Base-by-base conservation (phyloP, 2,329 filamentous ascomycete species). In the Calonectria pteridis region DNA sequence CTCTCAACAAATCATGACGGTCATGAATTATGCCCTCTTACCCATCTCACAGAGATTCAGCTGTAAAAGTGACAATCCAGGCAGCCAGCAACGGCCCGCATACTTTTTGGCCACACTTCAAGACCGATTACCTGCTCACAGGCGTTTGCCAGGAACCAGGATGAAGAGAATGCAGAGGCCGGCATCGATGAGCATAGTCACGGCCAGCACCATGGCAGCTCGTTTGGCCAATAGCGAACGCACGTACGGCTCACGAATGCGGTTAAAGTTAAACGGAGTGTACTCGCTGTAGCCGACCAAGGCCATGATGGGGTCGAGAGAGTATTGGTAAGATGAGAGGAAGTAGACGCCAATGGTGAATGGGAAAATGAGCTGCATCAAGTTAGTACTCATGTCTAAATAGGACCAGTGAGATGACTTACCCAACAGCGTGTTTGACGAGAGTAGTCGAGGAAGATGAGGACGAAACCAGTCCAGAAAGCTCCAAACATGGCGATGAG, bases 241-340 rank as follows among this genome's bases (percentile, higher is more conserved):
- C 69, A 99, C 94, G 82, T 97, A 99, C 0, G 95, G 94, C 85
- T 99, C 97, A 69, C 94, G 92, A 76, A 98, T 95, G 50, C 92
- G 91, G 29, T 94, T 94, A 87, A 97, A 98, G 84, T 93, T 94
- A 89, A 98, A 96, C 65, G 98, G 95, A 0, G 96, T 98, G 86
- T 98, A 98, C 87, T 99, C 97, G 87, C 96, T 98, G 84, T 93
- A 93, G 43, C 96, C 96, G n/a, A 94, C 84, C 26, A 98, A 89
- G 6, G 95, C 97, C 84, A 98, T 92, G 75, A 98, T 88, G 0
- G 97, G 96, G 81, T 99, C 97, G 66, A 99, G 91, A 77, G 95
- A 95, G 86, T 98, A 99, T 84, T 98, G 96, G 82, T 98, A 98
- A 3, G 96, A 97, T 33, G 94, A 91, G 40, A 98, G 91, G 80